Evolutionary conservation across 1,284 basidiomycete species (phyloP), one percentile per base, ranked within the genome.

Genomic region (Anthracocystis walkeri): DNA sequence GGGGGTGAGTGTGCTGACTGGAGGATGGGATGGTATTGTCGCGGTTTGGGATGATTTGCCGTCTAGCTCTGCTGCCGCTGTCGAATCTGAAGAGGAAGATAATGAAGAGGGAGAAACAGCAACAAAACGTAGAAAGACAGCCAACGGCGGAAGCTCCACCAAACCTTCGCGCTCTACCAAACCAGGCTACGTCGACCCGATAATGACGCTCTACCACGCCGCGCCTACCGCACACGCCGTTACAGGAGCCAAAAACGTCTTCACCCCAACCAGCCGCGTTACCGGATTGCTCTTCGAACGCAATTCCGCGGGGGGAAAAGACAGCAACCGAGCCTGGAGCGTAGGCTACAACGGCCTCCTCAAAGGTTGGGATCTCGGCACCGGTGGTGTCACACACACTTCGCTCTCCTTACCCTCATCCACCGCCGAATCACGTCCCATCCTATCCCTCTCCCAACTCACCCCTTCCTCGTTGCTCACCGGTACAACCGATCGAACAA

Each of bases 321-420:
- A 78, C 42, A 21, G 42, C 29, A 65, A 77, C 52, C 58, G 70
- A 2, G 75, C 71, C 0, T 84, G 74, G 75, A 73, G 65, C 14
- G 64, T 69, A 2, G 82, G 79, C 14, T 82, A 76, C 77, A 80
- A 83, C 62, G 82, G 82, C 49, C 56, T 49, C 4, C 71, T 85
- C 33, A 75, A 75, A 57, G 62, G 69, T 27, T 85, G 79, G 80
- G 83, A 85, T 40, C 58, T 82, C 33, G 61, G 52, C 6, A 41
- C 63, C 1, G 81, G 74, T 10, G 76, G 77, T 0, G 42, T 50
- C 14, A 46, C 55, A 7, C 59, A 69, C 41, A 64, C 71, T 20
- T 57, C 62, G n/a, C 55, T 63, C 40, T 62, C 58, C 4, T n/a
- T 64, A 6, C 63, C 62, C 11, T 54, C 58, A 0, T 48, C 52